Base-by-base conservation (phyloP, 176 grass and related monocot genomes). In the Phragmites australis region DNA sequence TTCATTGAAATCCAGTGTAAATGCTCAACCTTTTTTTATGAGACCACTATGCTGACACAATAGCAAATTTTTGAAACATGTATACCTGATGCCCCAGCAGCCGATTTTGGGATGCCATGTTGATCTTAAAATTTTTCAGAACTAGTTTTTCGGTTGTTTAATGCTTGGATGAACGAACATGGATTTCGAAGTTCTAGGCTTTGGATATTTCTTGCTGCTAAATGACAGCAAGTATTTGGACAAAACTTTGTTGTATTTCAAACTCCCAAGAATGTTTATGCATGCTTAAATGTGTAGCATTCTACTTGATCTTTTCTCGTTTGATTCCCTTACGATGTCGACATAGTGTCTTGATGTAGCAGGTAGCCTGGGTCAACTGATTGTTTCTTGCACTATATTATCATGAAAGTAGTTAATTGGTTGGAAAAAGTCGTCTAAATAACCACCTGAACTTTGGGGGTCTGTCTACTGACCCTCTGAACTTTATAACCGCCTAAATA, bases 161-260 rank as follows among this genome's bases (percentile, higher is more conserved):
- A 18, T 48, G 14, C 54, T 43, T 65, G 14, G 13, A 52, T 67
- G 25, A 43, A 51, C 23, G 44, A 19, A 31, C 37, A 43, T 11
- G 18, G 16, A 9, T 55, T 68, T 67, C 37, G 25, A 54, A 10
- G 31, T 27, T 68, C 23, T 59, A 37, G 19, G 56, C 11, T 54
- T 74, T 42, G 19, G 37, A 46, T 45, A 56, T 81, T 6, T 5
- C 17, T 75, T 55, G 37, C 13, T 1, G 23, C 12, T 46, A 83
- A 76, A 27, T 52, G 40, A 41, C 17, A 52, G 6, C 27, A 18
- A 41, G 19, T 56, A 34, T 56, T 66, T 83, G 6, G 37, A 56
- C 9, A 75, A 56, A 79, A 63, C 53, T 53, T n/a, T n/a, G n/a
- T n/a, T n/a, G n/a, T 60, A 48, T 42, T 27, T 81, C 12, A 52